Conservation (phyloP, 176 grass and related monocot species). For the Carex kokanica region DNA sequence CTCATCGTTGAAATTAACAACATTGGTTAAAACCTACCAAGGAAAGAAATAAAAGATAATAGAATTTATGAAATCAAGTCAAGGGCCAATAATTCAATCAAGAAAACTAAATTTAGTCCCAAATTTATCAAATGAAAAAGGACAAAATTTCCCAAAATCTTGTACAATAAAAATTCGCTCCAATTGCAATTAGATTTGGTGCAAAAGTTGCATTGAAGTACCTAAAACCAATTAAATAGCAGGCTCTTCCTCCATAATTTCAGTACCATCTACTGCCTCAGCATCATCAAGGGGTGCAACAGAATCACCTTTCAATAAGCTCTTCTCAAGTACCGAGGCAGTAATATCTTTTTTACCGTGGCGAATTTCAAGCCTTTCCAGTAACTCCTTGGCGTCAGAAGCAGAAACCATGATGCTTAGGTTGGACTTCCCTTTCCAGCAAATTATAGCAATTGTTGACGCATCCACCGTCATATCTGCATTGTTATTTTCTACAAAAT, state of each 20-base stretch:
- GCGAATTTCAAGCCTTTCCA: conserved; percentile 67
- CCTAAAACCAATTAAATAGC: not conserved
- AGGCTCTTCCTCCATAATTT: conserved; percentile 13
- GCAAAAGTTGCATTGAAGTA: not conserved
- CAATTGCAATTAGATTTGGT: not conserved
- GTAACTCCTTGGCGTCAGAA: conserved; percentile 73
- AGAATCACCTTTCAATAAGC: not conserved
- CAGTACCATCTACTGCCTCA: not conserved
- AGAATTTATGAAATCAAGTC: not conserved
- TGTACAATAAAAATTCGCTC: not conserved
- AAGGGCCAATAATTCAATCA: not conserved
- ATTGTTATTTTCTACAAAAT: conserved; percentile 37
- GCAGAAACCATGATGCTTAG: conserved; percentile 80
- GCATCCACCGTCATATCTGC: conserved; percentile 45
- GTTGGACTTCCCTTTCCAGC: conserved; percentile 99
- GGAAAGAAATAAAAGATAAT: not conserved
- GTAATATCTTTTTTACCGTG: conserved; percentile 33
- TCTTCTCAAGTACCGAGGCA: not conserved
- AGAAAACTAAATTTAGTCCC: not conserved
- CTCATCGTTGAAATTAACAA: not conserved
- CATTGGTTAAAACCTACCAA: not conserved
- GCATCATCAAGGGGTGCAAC: not conserved
- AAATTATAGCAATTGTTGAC: conserved; percentile 63
- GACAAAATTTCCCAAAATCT: not conserved
- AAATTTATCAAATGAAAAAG: not conserved